Evolutionary conservation across 225 moss, liverwort and hornwort genomes (phyloP), one percentile per base, ranked within the genome.

Genomic region (Ulota crispa): DNA sequence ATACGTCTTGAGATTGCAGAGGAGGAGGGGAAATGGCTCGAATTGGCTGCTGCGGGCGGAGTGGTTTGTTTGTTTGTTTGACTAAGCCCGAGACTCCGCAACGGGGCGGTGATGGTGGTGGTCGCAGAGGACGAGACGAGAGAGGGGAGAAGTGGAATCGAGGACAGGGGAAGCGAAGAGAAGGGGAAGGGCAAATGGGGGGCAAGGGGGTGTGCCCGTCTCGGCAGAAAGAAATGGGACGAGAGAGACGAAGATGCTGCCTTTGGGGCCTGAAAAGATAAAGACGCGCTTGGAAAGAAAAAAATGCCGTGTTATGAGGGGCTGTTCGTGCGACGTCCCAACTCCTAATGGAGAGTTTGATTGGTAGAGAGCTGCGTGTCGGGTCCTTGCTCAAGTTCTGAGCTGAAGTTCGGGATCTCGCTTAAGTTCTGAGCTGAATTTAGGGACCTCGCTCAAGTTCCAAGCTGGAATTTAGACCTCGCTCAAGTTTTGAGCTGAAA

Each of bases 151-250:
- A 53, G n/a, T n/a, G n/a, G 66, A 6, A 36, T 50, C 16, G 52
- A 60, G 37, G 78, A 36, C 67, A 4, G 27, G 10, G 27, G 19
- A 78, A 34, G 30, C 4, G 2, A 30, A 34, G 30, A 1, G 2
- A 30, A 61, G 47, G 27, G 37, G 2, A n/a, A 23, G 43, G 43
- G 70, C 70, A 76, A 82, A 76, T 82, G 82, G 76, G 34, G 60
- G 68, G 32, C 37, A 43, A 70, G 30, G 70, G 70, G 73, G 83
- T 73, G 83, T 73, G 78, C 83, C 78, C 72, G 78, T 78, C 73
- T 45, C 21, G 21, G 3, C 16, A 23, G 34, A 83, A 83, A 78
- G 78, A 83, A 78, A 82, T 47, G 11, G 20, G 24, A 19, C 4
- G 19, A 36, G 80, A 34, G 62, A 80, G 72, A 82, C 27, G 59